phyloP scores from a whole-genome alignment of 352 stramenopile species.

The Phytophthora citricola region DNA sequence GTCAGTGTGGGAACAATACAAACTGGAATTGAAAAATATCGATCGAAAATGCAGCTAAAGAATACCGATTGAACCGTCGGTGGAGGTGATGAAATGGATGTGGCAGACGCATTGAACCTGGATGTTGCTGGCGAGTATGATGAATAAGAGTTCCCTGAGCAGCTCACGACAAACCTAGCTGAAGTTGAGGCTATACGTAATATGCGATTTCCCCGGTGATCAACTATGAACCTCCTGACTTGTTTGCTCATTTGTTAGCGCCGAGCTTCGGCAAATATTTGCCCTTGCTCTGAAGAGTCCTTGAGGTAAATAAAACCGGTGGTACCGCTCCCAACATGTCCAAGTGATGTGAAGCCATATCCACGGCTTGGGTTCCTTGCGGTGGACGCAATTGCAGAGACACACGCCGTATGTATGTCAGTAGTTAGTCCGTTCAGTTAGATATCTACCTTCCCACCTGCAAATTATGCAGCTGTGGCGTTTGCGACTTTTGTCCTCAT shows the following conservation, averaged over 20 bases:
- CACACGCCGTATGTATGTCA: neutral
- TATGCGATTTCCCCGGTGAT: no score
- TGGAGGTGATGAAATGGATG: no score
- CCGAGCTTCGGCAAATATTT: neutral
- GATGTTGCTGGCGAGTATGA: no score
- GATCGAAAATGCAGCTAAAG: neutral
- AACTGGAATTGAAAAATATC: conserved; percentile 8
- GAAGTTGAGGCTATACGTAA: no score
- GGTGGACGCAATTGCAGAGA: neutral
- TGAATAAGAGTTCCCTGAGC: no score
- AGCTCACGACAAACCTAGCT: no score
- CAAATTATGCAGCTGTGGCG: conserved; percentile 5
- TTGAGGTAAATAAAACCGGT: neutral
- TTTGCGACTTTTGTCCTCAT: neutral
- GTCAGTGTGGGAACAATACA: conserved; percentile 1
- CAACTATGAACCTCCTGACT: no score
- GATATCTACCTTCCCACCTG: neutral
- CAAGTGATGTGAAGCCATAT: neutral
- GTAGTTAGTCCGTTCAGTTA: conserved; percentile 1
- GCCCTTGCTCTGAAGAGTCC: neutral
- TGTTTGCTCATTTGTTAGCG: no score
- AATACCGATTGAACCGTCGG: neutral
- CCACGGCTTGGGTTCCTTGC: neutral
- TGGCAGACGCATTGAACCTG: no score
- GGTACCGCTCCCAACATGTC: conserved; percentile 7